Evolutionary conservation across 768 basidiomycete genomes (phyloP), one percentile per base, ranked within the genome.

Genomic region (Amanita polypyramis): DNA sequence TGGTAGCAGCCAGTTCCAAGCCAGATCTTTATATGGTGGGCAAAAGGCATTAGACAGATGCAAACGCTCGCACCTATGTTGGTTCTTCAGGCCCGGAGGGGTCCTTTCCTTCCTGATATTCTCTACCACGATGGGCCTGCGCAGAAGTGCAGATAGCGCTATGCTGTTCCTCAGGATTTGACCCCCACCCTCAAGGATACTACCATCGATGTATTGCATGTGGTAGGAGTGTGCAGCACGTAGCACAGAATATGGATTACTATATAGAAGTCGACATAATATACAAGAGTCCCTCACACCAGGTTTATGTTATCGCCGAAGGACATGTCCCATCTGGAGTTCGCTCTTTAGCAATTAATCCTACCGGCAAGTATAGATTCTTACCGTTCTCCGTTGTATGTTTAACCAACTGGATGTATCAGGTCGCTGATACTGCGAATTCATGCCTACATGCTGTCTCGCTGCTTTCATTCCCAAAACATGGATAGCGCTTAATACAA

Each of bases 401-500:
- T 75, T 76, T 9, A 90, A 65, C 82, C 86, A 93, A 51, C 82
- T 79, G 4, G 69, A 72, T 17, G 84, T 77, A 37, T 75, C 70
- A 32, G 69, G 64, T 45, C 67, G 67, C 36, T 56, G 59, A 54
- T 65, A 70, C 55, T 71, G 70, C 47, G 63, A 65, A 25, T 68
- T 63, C 48, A 68, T 68, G 19, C 72, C 69, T 8, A 89, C 64
- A 55, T 85, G 83, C 35, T 75, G 72, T 49, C 85, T 74, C 35
- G 75, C 66, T 15, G 69, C 75, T 44, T 72, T 70, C 73, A 85
- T 80, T 9, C 88, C 85, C 36, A 78, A 65, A 34, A 70, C 70
- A 60, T 91, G 88, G 51, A 91, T 70, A 4, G 79, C 77, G 47
- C 82, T 75, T 17, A 90, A 66, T 81, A 96, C 85, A 49, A 90